phyloP scores from a whole-genome alignment of 2,329 filamentous ascomycete genomes.

The Alternaria ventricosa region DNA sequence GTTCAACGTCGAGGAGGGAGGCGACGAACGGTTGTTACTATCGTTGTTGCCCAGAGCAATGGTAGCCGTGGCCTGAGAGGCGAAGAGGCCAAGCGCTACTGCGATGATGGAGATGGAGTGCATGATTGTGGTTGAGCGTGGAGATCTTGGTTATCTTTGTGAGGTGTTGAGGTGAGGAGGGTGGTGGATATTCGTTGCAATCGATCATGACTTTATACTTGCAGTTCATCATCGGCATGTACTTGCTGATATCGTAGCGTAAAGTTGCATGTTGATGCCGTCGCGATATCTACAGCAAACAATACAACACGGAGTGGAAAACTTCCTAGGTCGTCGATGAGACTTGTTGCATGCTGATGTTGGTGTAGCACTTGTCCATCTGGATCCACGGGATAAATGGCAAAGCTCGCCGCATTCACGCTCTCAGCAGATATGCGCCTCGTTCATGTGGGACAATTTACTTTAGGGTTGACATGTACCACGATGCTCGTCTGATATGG shows the following conservation, averaged over 20 bases:
- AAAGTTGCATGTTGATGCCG: not conserved
- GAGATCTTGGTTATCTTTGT: not conserved
- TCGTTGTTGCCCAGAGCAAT: not conserved
- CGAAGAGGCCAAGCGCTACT: not conserved
- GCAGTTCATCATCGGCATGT: not conserved
- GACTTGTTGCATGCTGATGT: not conserved
- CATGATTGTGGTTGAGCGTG: not conserved
- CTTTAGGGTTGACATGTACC: not conserved
- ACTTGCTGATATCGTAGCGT: not conserved
- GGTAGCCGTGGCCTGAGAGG: not conserved
- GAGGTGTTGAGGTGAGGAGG: not conserved
- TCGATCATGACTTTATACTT: not conserved
- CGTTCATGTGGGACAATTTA: not conserved
- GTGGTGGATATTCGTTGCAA: not conserved
- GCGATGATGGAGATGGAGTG: not conserved
- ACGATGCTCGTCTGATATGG: not conserved
- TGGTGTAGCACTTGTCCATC: not conserved
- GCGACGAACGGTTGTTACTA: not conserved
- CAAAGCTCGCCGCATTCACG: not conserved
- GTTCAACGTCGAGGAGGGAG: not conserved
- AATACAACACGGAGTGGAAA: not conserved
- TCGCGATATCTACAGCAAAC: not conserved
- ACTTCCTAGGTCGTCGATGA: not conserved
- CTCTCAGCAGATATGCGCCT: fast-evolving
- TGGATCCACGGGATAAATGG: not conserved